Conservation (phyloP, 2,329 filamentous ascomycete genomes). For the Fusarium protoensiforme region DNA sequence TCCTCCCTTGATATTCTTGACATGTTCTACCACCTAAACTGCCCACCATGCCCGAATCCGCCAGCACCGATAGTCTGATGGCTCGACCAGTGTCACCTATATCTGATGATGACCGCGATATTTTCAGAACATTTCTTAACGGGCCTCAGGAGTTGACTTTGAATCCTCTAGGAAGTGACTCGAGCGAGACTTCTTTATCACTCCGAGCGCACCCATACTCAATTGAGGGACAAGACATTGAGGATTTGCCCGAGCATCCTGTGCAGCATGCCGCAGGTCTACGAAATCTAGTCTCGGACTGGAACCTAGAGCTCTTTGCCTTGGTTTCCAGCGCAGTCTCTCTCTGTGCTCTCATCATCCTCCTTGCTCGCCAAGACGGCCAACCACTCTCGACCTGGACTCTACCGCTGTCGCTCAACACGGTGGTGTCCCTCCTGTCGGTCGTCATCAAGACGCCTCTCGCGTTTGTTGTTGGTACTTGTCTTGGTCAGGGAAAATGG, state of each 20-base stretch:
- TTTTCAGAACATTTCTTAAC: neutral
- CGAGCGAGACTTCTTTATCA: neutral
- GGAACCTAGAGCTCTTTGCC: neutral
- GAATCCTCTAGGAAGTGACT: neutral
- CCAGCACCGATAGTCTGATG: neutral
- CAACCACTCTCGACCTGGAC: neutral
- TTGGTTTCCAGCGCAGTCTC: neutral
- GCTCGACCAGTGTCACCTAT: neutral
- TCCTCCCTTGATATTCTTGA: neutral
- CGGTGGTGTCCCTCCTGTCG: neutral
- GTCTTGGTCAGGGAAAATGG: slow-evolving; percentile 2
- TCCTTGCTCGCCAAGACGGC: neutral
- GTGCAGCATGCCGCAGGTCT: neutral
- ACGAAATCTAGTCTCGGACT: neutral
- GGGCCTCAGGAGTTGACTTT: neutral
- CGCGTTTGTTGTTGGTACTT: neutral
- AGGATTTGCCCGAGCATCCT: neutral
- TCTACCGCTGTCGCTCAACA: neutral
- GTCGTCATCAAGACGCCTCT: slow-evolving; percentile 1
- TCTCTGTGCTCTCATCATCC: neutral
- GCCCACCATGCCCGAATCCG: neutral
- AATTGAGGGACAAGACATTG: neutral
- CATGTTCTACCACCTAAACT: neutral
- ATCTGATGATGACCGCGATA: neutral
- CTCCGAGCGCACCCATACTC: neutral